Evolutionary conservation across 495 filamentous ascomycete species (phyloP).

Genomic region (Xylaria palmicola): DNA sequence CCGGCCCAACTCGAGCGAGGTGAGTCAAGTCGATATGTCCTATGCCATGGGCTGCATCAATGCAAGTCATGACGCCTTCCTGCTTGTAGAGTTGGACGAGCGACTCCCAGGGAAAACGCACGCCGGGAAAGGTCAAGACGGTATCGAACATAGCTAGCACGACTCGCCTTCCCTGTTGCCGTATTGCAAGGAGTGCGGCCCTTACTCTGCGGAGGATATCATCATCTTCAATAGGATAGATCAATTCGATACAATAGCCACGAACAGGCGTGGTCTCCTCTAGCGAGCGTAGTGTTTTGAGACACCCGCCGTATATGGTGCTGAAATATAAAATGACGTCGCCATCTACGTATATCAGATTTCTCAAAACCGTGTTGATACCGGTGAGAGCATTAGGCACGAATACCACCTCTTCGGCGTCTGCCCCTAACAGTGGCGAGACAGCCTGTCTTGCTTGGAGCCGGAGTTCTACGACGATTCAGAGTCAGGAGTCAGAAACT

Average conservation of each 20-base stretch:
- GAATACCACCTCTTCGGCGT: constrained; percentile 64
- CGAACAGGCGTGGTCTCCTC: constrained; percentile 48
- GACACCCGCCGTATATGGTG: constrained; percentile 76
- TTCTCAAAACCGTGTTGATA: constrained; percentile 76
- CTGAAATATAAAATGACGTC: constrained; percentile 69
- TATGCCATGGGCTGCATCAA: constrained; percentile 76
- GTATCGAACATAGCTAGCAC: constrained; percentile 72
- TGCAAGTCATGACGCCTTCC: constrained; percentile 53
- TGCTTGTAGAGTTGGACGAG: constrained; percentile 59
- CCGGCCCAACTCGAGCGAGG: constrained; percentile 56
- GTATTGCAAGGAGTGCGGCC: constrained; percentile 42
- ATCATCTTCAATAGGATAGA: constrained; percentile 60
- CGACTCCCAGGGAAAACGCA: constrained; percentile 71
- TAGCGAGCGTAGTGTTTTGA: constrained; percentile 67
- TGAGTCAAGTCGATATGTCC: constrained; percentile 66
- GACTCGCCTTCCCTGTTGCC: constrained; percentile 42
- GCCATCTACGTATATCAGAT: constrained; percentile 52
- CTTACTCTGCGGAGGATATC: constrained; percentile 55
- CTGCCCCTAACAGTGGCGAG: constrained; percentile 59
- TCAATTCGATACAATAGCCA: constrained; percentile 40
- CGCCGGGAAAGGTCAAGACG: constrained; percentile 67
- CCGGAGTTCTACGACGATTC: constrained; percentile 45
- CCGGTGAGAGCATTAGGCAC: constrained; percentile 80
- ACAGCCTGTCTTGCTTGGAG: constrained; percentile 59
- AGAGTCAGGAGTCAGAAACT: background rate